A percentile compares a stretch with the other conserved stretches of the same genome.
These are phyloP conservation scores for Arabidopsis thaliana DNA, from an alignment of 345 rosid genomes.

Conservation along the genomic window DNA sequence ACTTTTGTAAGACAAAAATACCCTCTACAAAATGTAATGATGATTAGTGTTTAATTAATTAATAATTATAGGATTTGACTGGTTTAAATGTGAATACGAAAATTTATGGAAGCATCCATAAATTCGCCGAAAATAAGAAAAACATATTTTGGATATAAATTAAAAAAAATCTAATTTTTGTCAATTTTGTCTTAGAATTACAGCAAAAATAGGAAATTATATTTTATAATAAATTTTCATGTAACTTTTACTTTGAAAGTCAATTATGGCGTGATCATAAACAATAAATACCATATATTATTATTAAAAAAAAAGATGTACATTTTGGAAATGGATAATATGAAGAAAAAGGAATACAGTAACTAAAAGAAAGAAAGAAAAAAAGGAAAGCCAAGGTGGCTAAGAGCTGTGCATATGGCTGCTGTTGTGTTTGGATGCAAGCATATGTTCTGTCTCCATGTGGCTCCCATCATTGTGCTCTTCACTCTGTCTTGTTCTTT, in stretches of 20 bases:
- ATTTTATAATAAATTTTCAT: background rate
- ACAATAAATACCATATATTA: background rate
- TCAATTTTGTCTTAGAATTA: background rate
- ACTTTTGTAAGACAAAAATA: constrained; percentile 5
- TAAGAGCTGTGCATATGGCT: constrained; percentile 43
- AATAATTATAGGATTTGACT: too few species aligned
- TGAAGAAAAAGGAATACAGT: background rate
- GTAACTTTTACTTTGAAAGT: background rate
- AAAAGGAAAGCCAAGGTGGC: constrained; percentile 50
- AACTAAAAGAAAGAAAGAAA: background rate
- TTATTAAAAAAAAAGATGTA: background rate
- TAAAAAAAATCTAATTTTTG: background rate
- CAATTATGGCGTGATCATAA: background rate
- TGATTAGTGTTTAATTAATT: too few species aligned
- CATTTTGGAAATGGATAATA: background rate
- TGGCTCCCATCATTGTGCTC: constrained; percentile 38
- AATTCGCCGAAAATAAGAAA: too few species aligned
- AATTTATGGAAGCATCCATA: too few species aligned
- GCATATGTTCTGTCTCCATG: constrained; percentile 51
- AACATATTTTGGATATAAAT: background rate
- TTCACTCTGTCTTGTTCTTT: background rate
- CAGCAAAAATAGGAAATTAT: background rate
- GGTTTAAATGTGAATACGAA: too few species aligned
- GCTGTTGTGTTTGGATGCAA: constrained; percentile 37
- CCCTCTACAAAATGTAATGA: background rate